Base-by-base conservation (phyloP, 805 yeast genomes). In the Clavispora asparagi region DNA sequence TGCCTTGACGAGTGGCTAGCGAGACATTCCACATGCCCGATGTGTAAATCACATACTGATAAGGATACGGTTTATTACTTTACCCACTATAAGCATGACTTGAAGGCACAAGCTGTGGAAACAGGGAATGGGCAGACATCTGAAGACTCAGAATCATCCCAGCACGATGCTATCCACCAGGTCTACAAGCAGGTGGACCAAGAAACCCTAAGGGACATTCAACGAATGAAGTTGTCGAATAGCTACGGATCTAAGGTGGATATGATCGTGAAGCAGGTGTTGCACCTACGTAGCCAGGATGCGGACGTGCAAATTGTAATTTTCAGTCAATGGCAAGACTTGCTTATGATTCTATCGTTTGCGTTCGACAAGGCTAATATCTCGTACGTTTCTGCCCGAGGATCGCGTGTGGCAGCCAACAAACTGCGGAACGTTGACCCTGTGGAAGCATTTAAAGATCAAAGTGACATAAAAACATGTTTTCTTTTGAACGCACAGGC, bases 241-340 rank as follows among this genome's bases (percentile, higher is more conserved):
- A 56, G 75, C 42, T 91, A 83, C 63, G 96, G 98, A 10, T 79
- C 96, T 1, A 94, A 94, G 59, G 80, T 92, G 31, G 96, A 94
- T 64, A 78, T 82, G 71, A 85, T 92, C 36, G 76, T 90, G 9
- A 79, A 83, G 55, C 89, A 87, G 49, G 77, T 86, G 6, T 62
- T 82, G 11, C 85, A 83, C 70, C 65, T 92, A 43, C 78, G 80
- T 43, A 59, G 71, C 4, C 64, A 72, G 23, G 84, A 85, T 31
- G 76, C 79, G 0, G 64, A 70, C 0, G 87, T 84, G 5, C 97
- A 94, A 63, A 83, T 92, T 38, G 83, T 94, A 11, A 67, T 94
- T 0, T 94, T 88, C 60, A 89, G 97, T 16, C 98, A 91, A 61
- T 92, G 95, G 91, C 74, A 81, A 23, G 88, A 81, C 31, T 78